A percentile compares a stretch with the other conserved stretches of the same genome.
Evolutionary conservation across 2,329 filamentous ascomycete genomes (phyloP).

Genomic region (Fusarium sp.): DNA sequence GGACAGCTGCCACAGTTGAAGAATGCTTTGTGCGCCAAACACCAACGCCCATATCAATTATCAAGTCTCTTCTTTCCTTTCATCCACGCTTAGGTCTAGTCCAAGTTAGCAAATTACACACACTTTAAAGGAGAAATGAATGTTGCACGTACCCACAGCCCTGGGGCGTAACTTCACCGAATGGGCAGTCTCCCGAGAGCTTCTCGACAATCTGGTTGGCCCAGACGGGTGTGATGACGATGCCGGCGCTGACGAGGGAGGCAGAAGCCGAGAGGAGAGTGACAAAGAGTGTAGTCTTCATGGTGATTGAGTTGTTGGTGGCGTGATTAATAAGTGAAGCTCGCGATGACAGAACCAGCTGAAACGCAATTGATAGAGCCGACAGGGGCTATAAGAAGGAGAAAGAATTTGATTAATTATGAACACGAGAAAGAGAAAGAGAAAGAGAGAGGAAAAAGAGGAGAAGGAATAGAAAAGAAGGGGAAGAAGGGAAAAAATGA

Average conservation of each 20-base stretch:
- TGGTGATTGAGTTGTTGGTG: slow-evolving; percentile 29
- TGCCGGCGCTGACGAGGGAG: slow-evolving; percentile 61
- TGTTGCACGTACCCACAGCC: slow-evolving; percentile 64
- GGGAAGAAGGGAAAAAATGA: neutral
- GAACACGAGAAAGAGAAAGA: neutral
- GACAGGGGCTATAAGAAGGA: slow-evolving; percentile 12
- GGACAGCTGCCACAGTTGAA: neutral
- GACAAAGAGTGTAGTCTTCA: slow-evolving; percentile 45
- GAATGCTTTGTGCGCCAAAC: neutral
- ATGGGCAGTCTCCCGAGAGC: slow-evolving; percentile 62
- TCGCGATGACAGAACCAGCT: slow-evolving; percentile 34
- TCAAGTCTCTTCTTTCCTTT: neutral
- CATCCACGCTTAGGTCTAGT: neutral
- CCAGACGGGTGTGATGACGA: slow-evolving; percentile 66
- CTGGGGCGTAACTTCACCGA: slow-evolving; percentile 64
- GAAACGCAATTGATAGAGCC: slow-evolving; percentile 15
- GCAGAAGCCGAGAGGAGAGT: slow-evolving; percentile 56
- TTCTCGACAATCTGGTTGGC: slow-evolving; percentile 63
- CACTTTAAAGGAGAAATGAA: neutral
- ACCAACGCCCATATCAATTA: neutral
- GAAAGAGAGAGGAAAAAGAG: slow-evolving; percentile 1
- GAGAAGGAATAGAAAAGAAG: neutral
- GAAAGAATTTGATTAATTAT: slow-evolving; percentile 23
- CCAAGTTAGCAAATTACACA: neutral
- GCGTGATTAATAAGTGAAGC: slow-evolving; percentile 9